Conservation (phyloP, 2,329 filamentous ascomycete species). For the Bipolaris bicolor region DNA sequence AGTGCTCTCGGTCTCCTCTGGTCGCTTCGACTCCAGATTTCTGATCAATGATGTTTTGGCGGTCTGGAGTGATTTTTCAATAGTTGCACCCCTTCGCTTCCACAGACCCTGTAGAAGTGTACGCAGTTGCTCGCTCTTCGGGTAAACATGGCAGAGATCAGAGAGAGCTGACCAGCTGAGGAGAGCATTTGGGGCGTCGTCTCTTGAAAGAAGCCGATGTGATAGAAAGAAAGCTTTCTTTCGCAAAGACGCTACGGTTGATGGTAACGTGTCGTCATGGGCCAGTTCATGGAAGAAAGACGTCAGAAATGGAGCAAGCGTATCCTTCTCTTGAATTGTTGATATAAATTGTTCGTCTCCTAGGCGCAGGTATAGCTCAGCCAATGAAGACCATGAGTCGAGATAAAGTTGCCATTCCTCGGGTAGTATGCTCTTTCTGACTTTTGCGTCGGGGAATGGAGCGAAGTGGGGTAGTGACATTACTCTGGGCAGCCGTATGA, state of each 20-base stretch:
- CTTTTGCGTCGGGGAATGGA: slow-evolving; percentile 72
- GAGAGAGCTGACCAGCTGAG: slow-evolving; percentile 71
- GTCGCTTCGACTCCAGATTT: slow-evolving; percentile 67
- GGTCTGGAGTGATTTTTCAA: slow-evolving; percentile 63
- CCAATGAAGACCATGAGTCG: slow-evolving; percentile 75
- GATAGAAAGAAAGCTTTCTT: slow-evolving; percentile 70
- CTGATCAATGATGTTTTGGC: slow-evolving; percentile 68
- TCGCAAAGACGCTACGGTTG: slow-evolving; percentile 60
- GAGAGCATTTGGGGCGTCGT: slow-evolving; percentile 56
- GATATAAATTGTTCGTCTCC: slow-evolving; percentile 62
- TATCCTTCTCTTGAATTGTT: slow-evolving; percentile 62
- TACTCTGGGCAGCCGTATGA: background rate
- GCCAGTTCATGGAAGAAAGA: slow-evolving; percentile 67
- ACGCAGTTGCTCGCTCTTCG: slow-evolving; percentile 64
- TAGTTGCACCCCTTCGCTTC: slow-evolving; percentile 54
- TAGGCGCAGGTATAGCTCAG: slow-evolving; percentile 68
- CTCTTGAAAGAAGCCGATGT: slow-evolving; percentile 61
- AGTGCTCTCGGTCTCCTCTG: slow-evolving; percentile 61
- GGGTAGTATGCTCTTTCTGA: slow-evolving; percentile 69
- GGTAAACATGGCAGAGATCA: slow-evolving; percentile 70
- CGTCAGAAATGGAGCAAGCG: slow-evolving; percentile 67
- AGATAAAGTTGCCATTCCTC: slow-evolving; percentile 80
- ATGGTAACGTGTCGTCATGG: slow-evolving; percentile 33
- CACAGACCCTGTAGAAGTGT: slow-evolving; percentile 59
- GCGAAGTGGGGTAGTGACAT: slow-evolving; percentile 73